A percentile compares a stretch with the other conserved stretches of the same genome.
Evolutionary conservation across 78 protist species (phyloP).

Genomic region (Planoprotostelium fungivorum): DNA sequence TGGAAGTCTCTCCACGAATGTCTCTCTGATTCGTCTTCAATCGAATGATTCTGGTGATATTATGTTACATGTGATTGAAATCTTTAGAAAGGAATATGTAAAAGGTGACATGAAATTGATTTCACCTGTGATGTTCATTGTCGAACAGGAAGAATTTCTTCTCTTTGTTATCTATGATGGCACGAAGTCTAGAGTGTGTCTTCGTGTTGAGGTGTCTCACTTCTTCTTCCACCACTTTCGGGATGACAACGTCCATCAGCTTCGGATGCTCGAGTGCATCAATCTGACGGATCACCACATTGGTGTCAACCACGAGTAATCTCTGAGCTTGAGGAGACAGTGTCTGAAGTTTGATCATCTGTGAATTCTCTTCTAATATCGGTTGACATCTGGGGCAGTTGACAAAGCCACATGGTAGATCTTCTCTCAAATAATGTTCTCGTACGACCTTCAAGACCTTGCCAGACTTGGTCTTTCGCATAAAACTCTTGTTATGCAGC

Average conservation of each 20-base stretch:
- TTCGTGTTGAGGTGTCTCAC: slow-evolving; percentile 45
- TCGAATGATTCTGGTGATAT: too few relatives aligned
- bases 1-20: neutral
- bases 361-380: slow-evolving; percentile 12
- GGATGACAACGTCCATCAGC: slow-evolving; percentile 59
- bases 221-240: slow-evolving; percentile 78
- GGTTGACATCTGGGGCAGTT: slow-evolving; percentile 38
- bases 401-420: slow-evolving; percentile 69
- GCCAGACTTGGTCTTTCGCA: slow-evolving; percentile 51
- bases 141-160: slow-evolving; percentile 65
- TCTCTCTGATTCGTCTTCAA: too few relatives aligned
- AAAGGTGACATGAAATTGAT: neutral
- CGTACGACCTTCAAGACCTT: slow-evolving; percentile 55
- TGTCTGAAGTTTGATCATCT: slow-evolving; percentile 9
- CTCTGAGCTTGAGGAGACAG: neutral
- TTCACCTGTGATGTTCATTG: slow-evolving; percentile 68
- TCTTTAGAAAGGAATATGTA: neutral
- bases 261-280: slow-evolving; percentile 69
- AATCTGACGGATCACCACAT: slow-evolving; percentile 79
- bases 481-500: slow-evolving; percentile 3
- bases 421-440: slow-evolving; percentile 83
- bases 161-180: slow-evolving; percentile 19
- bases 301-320: slow-evolving; percentile 71
- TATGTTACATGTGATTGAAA: slow-evolving; percentile 5
- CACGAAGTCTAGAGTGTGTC: slow-evolving; percentile 44